Percentiles rank a stretch among this genome's conserved stretches.
phyloP scores from a whole-genome alignment of 1,139 yeast species.

The Eremothecium sinecaudum region DNA sequence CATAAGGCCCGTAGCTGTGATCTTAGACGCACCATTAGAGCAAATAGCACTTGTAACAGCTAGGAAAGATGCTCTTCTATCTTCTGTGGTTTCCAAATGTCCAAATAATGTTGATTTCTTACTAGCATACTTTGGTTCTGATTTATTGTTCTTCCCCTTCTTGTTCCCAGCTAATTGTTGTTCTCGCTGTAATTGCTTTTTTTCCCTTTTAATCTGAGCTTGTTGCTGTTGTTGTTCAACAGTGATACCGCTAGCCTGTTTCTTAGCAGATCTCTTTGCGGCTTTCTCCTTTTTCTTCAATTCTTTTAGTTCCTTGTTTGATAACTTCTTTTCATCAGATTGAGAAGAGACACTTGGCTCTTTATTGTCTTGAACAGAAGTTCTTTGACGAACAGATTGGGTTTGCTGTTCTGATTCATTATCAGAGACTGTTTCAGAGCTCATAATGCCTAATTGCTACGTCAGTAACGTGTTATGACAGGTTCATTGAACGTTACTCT shows the following conservation, averaged over 20 bases:
- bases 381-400: neutral
- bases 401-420: too few relatives aligned
- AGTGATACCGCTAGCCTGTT: slow-evolving; percentile 31
- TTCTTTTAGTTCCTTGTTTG: slow-evolving; percentile 81
- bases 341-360: slow-evolving; percentile 3
- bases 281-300: slow-evolving; percentile 83
- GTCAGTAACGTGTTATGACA: too few relatives aligned
- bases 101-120: slow-evolving; percentile 54
- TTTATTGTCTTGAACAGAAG: neutral
- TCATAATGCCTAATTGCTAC: too few relatives aligned
- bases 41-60: slow-evolving; percentile 32
- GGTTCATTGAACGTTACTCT: too few relatives aligned
- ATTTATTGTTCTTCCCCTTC: slow-evolving; percentile 43
- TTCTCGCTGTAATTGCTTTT: slow-evolving; percentile 30
- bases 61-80: slow-evolving; percentile 52
- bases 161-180: slow-evolving; percentile 26
- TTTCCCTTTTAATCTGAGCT: slow-evolving; percentile 28
- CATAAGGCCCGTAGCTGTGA: slow-evolving; percentile 30
- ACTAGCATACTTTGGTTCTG: slow-evolving; percentile 2
- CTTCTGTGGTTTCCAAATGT: slow-evolving; percentile 78
- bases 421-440: too few relatives aligned
- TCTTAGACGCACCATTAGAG: slow-evolving; percentile 27
- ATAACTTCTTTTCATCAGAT: slow-evolving; percentile 33
- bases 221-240: slow-evolving; percentile 30
- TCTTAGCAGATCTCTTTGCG: slow-evolving; percentile 51